Base-by-base conservation (phyloP, 345 rosid genomes). In the sweet orange (Citrus sinensis) region DNA sequence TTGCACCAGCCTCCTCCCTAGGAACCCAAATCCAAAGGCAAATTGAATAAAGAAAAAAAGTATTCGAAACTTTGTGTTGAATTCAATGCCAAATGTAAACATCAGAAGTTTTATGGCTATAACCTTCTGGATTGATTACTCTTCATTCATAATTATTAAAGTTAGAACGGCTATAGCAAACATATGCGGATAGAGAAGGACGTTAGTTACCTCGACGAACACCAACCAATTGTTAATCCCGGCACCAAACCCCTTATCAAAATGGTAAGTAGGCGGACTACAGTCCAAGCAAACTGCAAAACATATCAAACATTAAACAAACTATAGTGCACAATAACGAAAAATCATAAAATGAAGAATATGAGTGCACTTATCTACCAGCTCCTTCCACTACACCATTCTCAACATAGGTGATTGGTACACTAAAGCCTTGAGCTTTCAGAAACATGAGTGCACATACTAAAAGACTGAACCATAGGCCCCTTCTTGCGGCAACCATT, bases 1-100 rank as follows among this genome's bases (percentile, higher is more conserved):
- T 91, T 89, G 84, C 99, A 96, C 98, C 99, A 94, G 67, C 97
- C 94, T 78, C 99, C 99, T 84, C 99, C 99, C 99, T 95, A 61
- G 13, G 39, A 67, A 74, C 46, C 22, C n/a, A 74, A 71, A 32
- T 7, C 40, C 56, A 17, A 51, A 49, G 10, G 7, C 58, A 62
- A 35, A 32, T 67, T 46, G 40, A 20, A 35, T 63, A 42, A 22
- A 64, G 9, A 10, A 35, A 60, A 60, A 60, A 22, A 75, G 9
- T 19, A 32, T 16, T 24, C 22, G n/a, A 51, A 67, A 34, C 30
- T 63, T 54, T 19, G 56, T 8, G 32, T 13, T 16, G 49, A 64
- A 20, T 16, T 22, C 51, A 49, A n/a, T 17, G 59, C 46, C 49
- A 30, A 58, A 5, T 56, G 5, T 35, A 56, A 25, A 37, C 22